Evolutionary conservation across 148 eudicot genomes (phyloP).

Genomic region (Cornus kousa): DNA sequence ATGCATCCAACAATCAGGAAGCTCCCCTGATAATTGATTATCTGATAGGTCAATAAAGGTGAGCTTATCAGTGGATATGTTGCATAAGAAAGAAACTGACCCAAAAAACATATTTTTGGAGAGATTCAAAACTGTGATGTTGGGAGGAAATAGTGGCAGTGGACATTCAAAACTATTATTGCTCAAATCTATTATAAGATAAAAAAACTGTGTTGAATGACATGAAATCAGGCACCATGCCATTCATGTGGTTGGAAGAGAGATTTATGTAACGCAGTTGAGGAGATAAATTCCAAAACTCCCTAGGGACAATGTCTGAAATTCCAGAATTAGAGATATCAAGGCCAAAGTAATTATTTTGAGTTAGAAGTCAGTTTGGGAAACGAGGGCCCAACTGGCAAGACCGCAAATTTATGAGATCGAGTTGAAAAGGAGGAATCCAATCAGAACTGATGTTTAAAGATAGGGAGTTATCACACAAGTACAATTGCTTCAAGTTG

Average conservation of each 20-base stretch:
- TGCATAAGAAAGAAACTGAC: slow-evolving; percentile 4
- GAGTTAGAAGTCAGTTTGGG: too few relatives aligned
- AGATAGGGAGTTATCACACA: too few relatives aligned
- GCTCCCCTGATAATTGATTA: slow-evolving; percentile 17
- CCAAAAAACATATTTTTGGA: slow-evolving; percentile 17
- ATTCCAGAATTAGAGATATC: too few relatives aligned
- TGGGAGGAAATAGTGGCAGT: background rate
- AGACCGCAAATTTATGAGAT: too few relatives aligned
- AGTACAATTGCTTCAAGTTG: background rate
- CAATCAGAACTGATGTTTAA: too few relatives aligned
- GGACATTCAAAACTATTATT: slow-evolving; percentile 14
- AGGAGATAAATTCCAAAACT: too few relatives aligned
- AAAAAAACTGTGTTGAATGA: too few relatives aligned
- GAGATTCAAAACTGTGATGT: background rate
- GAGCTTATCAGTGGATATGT: background rate
- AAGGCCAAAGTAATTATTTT: too few relatives aligned
- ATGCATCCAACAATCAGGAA: slow-evolving; percentile 16
- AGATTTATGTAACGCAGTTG: background rate
- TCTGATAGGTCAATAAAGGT: slow-evolving; percentile 19
- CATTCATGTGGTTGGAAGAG: slow-evolving; percentile 15
- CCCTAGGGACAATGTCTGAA: too few relatives aligned
- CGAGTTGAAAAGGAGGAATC: too few relatives aligned
- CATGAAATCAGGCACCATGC: too few relatives aligned
- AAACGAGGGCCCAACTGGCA: too few relatives aligned
- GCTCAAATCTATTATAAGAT: slow-evolving; percentile 1